phyloP scores from a whole-genome alignment of 129 eudicot genomes.

The Escallonia rubra region DNA sequence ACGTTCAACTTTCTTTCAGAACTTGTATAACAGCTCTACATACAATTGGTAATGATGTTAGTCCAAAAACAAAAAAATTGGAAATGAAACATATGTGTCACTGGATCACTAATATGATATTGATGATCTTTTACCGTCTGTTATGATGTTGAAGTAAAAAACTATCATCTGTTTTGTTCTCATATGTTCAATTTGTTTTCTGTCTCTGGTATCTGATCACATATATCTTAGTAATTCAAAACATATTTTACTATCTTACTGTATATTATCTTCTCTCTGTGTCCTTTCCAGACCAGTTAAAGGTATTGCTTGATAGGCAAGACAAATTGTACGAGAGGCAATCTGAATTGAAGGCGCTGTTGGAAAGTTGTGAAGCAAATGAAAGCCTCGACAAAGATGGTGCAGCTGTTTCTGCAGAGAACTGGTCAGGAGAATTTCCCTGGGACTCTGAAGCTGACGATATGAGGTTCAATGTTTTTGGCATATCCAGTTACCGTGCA shows the following conservation, averaged over 20 bases:
- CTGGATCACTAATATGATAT: too few relatives aligned
- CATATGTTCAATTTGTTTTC: too few relatives aligned
- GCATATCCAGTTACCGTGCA: constrained; percentile 84
- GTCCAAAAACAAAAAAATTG: too few relatives aligned
- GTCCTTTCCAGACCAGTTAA: constrained; percentile 64
- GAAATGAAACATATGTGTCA: too few relatives aligned
- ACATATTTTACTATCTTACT: not conserved
- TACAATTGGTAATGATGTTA: too few relatives aligned
- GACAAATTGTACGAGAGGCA: constrained; percentile 74
- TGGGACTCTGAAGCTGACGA: constrained; percentile 88
- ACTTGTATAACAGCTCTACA: too few relatives aligned
- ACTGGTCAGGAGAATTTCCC: constrained; percentile 80
- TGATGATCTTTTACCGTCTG: too few relatives aligned
- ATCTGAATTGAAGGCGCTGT: constrained; percentile 70
- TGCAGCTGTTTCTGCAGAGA: constrained; percentile 43
- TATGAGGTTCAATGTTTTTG: constrained; percentile 72
- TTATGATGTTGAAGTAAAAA: too few relatives aligned
- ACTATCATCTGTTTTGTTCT: too few relatives aligned
- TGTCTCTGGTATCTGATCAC: too few relatives aligned
- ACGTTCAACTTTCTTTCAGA: too few relatives aligned
- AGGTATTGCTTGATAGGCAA: constrained; percentile 69
- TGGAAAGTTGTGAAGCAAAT: constrained; percentile 54
- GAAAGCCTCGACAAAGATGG: constrained; percentile 33
- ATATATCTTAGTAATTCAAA: too few relatives aligned
- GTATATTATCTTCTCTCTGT: not conserved